Percentiles rank a stretch among this genome's conserved stretches.
phyloP scores from a whole-genome alignment of 1,284 basidiomycete genomes.

The Apiotrichum mycotoxinovorans region DNA sequence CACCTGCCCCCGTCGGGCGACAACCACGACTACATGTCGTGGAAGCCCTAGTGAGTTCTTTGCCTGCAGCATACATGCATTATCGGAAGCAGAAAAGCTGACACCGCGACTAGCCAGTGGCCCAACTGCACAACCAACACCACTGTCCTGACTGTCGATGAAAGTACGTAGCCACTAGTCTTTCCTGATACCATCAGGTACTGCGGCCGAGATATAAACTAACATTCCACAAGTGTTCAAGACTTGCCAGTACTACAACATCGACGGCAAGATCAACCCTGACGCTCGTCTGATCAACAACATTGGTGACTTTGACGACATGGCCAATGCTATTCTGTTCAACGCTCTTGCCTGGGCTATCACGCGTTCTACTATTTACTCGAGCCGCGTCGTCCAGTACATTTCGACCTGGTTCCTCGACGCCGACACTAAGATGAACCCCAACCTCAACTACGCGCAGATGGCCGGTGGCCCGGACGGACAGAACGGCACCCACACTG shows the following conservation, averaged over 20 bases:
- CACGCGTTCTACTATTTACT: conserved; percentile 44
- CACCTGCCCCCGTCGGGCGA: conserved; percentile 15
- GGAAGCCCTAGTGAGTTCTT: conserved; percentile 16
- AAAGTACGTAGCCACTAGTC: conserved; percentile 13
- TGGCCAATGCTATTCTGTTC: conserved; percentile 62
- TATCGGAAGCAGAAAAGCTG: background rate
- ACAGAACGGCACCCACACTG: conserved; percentile 24
- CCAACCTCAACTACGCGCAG: conserved; percentile 65
- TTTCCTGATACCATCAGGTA: too few relatives aligned
- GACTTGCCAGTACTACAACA: conserved; percentile 10
- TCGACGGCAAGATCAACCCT: conserved; percentile 65
- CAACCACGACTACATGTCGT: conserved; percentile 19
- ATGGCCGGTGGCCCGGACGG: conserved; percentile 58
- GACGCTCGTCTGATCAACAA: conserved; percentile 60
- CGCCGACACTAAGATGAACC: conserved; percentile 60
- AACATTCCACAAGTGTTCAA: conserved; percentile 8
- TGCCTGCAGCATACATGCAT: background rate
- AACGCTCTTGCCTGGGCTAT: conserved; percentile 60
- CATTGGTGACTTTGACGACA: conserved; percentile 55
- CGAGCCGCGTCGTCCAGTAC: conserved; percentile 18
- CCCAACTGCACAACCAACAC: conserved; percentile 29
- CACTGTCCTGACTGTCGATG: conserved; percentile 18
- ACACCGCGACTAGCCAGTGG: conserved; percentile 13
- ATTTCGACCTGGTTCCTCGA: conserved; percentile 55
- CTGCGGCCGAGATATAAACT: background rate